Percentiles rank a stretch among this genome's conserved stretches.
These are phyloP conservation scores for Apiospora kogelbergensis DNA, from an alignment of 2,329 filamentous ascomycete species.

Conservation along the genomic window DNA sequence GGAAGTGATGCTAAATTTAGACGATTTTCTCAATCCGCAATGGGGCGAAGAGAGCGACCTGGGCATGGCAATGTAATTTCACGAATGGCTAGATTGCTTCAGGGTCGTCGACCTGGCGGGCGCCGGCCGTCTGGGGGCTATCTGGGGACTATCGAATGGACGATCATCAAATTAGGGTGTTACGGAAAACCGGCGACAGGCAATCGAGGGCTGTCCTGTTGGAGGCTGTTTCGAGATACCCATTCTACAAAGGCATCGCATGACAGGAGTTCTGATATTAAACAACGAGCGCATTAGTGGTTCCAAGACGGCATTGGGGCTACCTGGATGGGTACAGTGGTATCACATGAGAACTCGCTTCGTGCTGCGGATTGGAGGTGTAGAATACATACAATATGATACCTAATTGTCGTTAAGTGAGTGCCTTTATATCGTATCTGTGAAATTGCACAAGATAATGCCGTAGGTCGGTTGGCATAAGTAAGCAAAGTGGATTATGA, in stretches of 20 bases:
- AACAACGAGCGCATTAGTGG: not conserved
- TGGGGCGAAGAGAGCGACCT: slow-evolving; percentile 39
- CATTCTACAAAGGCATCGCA: not conserved
- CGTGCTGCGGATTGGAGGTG: not conserved
- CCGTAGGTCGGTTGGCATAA: no score
- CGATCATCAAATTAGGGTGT: not conserved
- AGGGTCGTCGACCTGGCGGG: not conserved
- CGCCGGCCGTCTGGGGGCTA: not conserved
- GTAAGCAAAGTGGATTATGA: no score
- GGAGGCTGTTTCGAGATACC: not conserved
- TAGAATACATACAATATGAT: not conserved
- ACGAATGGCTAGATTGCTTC: not conserved
- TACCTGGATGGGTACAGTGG: not conserved
- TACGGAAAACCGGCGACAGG: not conserved
- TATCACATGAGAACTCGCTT: not conserved
- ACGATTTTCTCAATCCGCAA: slow-evolving; percentile 40
- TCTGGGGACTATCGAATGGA: not conserved
- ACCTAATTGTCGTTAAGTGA: not conserved
- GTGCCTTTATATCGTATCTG: not conserved
- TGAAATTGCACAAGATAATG: not conserved
- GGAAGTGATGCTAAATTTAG: slow-evolving; percentile 46
- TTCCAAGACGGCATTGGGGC: not conserved
- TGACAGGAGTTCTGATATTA: not conserved
- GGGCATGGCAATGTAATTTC: slow-evolving; percentile 21
- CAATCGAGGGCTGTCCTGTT: no score